Evolutionary conservation across 1,284 basidiomycete species (phyloP), one percentile per base, ranked within the genome.

Genomic region (Boletus subluridellus): DNA sequence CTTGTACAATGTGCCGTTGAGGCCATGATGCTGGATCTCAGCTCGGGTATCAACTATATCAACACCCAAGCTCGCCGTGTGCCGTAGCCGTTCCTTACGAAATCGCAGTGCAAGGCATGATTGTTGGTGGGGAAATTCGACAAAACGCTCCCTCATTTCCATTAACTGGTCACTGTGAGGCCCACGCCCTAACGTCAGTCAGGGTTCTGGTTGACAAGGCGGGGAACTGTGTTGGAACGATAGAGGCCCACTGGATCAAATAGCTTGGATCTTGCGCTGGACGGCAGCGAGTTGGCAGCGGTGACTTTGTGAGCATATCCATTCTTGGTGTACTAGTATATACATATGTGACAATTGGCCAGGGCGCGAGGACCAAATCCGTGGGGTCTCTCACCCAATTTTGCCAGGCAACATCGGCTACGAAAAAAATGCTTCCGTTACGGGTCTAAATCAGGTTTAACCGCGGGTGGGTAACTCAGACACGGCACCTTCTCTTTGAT

Each of bases 381-480:
- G 55, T 41, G 59, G 52, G 55, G 34, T 34, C 52, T 52, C 52
- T 57, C 60, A 61, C 50, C 41, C 53, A 58, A 67, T 65, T 63
- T 59, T 55, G 49, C 54, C 67, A 70, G 67, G 68, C 67, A 67
- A 65, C 66, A 11, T 67, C 66, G 66, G 68, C 58, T 70, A 60
- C 51, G 24, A 49, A 45, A 52, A 59, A 65, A 51, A 57, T 15
- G 58, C 56, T 59, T 60, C 64, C 60, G 58, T 62, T 65, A 45
- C 44, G 66, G 67, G 53, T 51, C 54, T 49, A 38, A 52, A 58
- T 52, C 63, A 60, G 54, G 52, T 52, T 53, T 41, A 53, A 56
- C 55, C 65, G 53, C 67, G 57, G 59, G 49, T 51, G 32, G 52
- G 57, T 55, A 49, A 46, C 35, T 52, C 11, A 6, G 38, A 9